These are phyloP conservation scores for Tanozyma kutaoensis DNA, from an alignment of 805 yeast genomes.

Conservation along the genomic window DNA sequence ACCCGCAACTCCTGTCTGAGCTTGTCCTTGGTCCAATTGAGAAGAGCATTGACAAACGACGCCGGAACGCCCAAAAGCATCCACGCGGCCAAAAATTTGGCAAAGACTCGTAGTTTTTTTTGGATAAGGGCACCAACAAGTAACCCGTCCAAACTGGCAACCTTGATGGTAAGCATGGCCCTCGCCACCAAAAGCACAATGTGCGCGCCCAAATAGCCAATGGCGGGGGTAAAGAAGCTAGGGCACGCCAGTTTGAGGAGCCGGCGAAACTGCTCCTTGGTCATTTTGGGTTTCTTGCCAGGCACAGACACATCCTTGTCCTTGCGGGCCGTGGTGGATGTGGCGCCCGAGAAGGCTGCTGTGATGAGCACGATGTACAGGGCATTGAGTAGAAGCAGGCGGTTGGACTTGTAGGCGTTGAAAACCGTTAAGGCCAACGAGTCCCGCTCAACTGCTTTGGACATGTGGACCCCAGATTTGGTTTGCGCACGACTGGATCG, in stretches of 20 bases:
- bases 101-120: constrained; percentile 51
- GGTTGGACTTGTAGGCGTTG: constrained; percentile 23
- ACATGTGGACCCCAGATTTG: too few relatives aligned
- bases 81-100: constrained; percentile 59
- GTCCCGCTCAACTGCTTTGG: not conserved
- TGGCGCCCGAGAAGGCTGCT: constrained; percentile 30
- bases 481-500: too few relatives aligned
- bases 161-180: constrained; percentile 64
- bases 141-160: constrained; percentile 78
- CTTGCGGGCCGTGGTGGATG: constrained; percentile 7
- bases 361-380: constrained; percentile 27
- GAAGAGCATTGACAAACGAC: constrained; percentile 59
- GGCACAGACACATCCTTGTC: constrained; percentile 1
- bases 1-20: constrained; percentile 47
- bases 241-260: constrained; percentile 25
- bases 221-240: constrained; percentile 12
- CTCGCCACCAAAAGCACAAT: constrained; percentile 47
- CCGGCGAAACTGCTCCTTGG: constrained; percentile 15
- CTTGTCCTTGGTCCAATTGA: constrained; percentile 45
- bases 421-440: constrained; percentile 13
- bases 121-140: constrained; percentile 72
- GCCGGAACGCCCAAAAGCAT: constrained; percentile 81
- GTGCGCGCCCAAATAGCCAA: constrained; percentile 33
- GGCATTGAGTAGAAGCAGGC: constrained; percentile 26
- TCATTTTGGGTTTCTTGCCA: constrained; percentile 12